Evolutionary conservation across 2,329 filamentous ascomycete species (phyloP), one percentile per base, ranked within the genome.

Genomic region (Xylariaceae sp.): DNA sequence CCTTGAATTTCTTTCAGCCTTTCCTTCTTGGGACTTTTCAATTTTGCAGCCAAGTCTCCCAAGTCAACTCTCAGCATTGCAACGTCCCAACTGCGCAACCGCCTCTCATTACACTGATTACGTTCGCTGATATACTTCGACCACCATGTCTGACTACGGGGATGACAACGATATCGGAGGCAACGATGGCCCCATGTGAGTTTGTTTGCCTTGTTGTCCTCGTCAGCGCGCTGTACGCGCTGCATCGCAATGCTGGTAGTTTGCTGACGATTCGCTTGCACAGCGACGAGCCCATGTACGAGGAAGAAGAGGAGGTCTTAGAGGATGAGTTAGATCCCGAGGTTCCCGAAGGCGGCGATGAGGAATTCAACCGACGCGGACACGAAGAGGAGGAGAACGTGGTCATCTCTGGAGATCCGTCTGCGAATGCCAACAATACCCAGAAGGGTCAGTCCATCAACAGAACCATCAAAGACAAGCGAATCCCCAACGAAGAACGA

Each of bases 401-500:
- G 9, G 74, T 86, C 55, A 69, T 80, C 46, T 80, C 82, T 15
- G 83, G 83, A 63, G 84, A 87, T 65, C 79, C 82, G 16, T 78
- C 80, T 30, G 83, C 83, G 21, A 73, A 76, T 0, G 82, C 82
- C 40, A 57, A 47, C 32, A 80, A 79, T 67, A 74, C 74, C 53
- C 71, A 74, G 54, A 81, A 79, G 68, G 73, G 73, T 52, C 76
- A 71, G 63, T 51, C 56, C 5, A 47, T 47, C 44, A 78, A 81
- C 49, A 81, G 80, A 68, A 76, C 77, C 46, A 74, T 79, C 67
- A 85, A 84, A 68, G 82, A 92, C 74, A 96, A 95, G 81, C 95
- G 90, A 75, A 92, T 99, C 47, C 82, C 91, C 53, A 88, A 89
- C 63, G 88, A 92, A 62, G 83, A 95, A 74, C 85, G 94, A 65